A percentile compares a stretch with the other conserved stretches of the same genome.
These are phyloP conservation scores for Tulasnella sp. DNA, from an alignment of 768 basidiomycete genomes.

Conservation along the genomic window DNA sequence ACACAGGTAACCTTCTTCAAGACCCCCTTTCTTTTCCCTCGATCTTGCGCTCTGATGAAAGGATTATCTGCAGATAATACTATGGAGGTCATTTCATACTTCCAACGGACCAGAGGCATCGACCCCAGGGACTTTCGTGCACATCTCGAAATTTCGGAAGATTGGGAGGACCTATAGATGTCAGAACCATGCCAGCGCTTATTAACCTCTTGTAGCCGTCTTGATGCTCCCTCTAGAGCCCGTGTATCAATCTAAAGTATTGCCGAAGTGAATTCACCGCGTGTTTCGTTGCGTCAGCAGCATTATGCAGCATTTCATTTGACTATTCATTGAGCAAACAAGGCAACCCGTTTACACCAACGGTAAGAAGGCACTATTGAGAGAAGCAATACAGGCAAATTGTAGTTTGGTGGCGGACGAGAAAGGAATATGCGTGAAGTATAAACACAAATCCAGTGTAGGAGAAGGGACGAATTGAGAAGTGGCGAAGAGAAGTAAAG, in stretches of 20 bases:
- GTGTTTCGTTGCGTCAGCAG: too few relatives aligned
- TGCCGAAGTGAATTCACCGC: too few relatives aligned
- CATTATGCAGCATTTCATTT: too few relatives aligned
- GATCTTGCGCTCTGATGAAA: neutral
- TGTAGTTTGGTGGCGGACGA: neutral
- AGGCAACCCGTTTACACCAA: neutral
- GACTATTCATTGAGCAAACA: too few relatives aligned
- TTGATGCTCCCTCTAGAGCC: neutral
- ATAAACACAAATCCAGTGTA: neutral
- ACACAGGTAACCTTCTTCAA: slow-evolving; percentile 65
- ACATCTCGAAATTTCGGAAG: slow-evolving; percentile 58
- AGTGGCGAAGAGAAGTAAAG: neutral
- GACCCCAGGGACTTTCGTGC: slow-evolving; percentile 56
- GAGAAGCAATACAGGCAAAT: neutral
- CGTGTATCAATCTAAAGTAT: too few relatives aligned
- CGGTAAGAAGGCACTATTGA: neutral
- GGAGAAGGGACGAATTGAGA: neutral
- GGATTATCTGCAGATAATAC: slow-evolving; percentile 22
- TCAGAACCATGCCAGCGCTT: neutral
- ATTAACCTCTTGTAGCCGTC: neutral
- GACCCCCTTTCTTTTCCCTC: neutral
- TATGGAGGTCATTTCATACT: slow-evolving; percentile 15
- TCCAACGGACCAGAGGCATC: slow-evolving; percentile 26
- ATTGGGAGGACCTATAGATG: slow-evolving; percentile 65
- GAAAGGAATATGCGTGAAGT: neutral